phyloP scores from a whole-genome alignment of 768 basidiomycete species.

The Guyanaporus albipodus region DNA sequence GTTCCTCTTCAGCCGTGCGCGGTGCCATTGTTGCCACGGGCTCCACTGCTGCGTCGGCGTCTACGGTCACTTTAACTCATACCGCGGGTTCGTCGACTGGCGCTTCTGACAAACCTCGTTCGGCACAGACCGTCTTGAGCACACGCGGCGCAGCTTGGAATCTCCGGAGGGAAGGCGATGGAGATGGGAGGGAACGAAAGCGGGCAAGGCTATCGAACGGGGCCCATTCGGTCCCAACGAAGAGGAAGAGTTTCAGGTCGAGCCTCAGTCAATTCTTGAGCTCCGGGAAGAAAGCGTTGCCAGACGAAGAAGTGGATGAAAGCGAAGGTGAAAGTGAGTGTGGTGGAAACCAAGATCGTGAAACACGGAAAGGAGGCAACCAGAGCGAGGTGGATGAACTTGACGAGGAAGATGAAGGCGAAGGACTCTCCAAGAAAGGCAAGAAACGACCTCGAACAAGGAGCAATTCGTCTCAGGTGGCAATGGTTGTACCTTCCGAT shows the following conservation, averaged over 20 bases:
- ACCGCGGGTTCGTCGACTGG: neutral
- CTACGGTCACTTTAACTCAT: neutral
- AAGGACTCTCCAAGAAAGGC: neutral
- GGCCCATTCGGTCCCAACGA: neutral
- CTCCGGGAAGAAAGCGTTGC: constrained; percentile 35
- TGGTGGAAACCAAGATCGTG: constrained; percentile 7
- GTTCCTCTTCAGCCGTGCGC: neutral
- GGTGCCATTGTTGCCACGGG: neutral
- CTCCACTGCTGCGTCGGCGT: neutral
- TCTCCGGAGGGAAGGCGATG: constrained; percentile 20
- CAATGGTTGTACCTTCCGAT: constrained; percentile 20
- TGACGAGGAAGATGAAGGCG: neutral
- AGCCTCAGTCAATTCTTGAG: constrained; percentile 54
- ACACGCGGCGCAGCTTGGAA: constrained; percentile 54
- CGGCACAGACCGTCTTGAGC: constrained; percentile 43
- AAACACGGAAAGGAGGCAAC: neutral
- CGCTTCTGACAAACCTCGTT: constrained; percentile 18
- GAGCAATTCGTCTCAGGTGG: constrained; percentile 17
- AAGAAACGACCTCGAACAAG: constrained; percentile 11
- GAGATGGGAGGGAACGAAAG: constrained; percentile 34
- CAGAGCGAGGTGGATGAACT: constrained; percentile 18
- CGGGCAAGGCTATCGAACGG: constrained; percentile 28
- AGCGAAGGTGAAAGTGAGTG: constrained; percentile 8
- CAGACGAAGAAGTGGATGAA: constrained; percentile 15
- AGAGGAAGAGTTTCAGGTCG: constrained; percentile 39